A percentile compares a stretch with the other conserved stretches of the same genome.
phyloP scores from a whole-genome alignment of 2,329 filamentous ascomycete genomes.

The Xylaria sp. region DNA sequence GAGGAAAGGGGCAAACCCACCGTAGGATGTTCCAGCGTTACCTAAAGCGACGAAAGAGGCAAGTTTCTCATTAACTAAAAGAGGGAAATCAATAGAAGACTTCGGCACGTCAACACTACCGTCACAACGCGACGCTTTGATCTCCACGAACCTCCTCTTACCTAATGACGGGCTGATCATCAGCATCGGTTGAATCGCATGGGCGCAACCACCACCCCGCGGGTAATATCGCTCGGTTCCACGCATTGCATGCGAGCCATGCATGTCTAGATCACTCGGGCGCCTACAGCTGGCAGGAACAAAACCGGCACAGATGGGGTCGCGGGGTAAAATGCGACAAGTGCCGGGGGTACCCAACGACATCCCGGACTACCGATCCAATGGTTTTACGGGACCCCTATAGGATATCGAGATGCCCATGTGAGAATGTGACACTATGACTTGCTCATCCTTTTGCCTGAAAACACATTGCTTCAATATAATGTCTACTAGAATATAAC shows the following conservation, averaged over 20 bases:
- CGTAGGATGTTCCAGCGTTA: background rate
- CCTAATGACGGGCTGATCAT: background rate
- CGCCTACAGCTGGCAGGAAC: background rate
- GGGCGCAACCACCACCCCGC: background rate
- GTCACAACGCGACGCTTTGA: background rate
- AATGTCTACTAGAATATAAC: background rate
- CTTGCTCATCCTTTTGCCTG: slow-evolving; percentile 13
- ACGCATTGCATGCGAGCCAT: background rate
- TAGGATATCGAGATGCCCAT: slow-evolving; percentile 15
- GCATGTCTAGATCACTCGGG: background rate
- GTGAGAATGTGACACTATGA: background rate
- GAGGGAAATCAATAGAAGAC: background rate
- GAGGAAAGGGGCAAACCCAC: too few relatives aligned
- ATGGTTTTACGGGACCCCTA: slow-evolving; percentile 8
- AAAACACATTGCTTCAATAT: background rate
- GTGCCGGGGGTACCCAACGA: background rate
- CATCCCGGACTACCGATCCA: slow-evolving; percentile 3
- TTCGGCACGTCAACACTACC: background rate
- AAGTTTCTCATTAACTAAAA: background rate
- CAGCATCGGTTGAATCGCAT: background rate
- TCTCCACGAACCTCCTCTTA: background rate
- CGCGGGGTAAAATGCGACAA: slow-evolving; percentile 35
- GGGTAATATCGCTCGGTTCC: slow-evolving; percentile 11
- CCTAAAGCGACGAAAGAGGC: background rate
- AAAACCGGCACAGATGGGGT: slow-evolving; percentile 13